A percentile compares a stretch with the other conserved stretches of the same genome.
Conservation (phyloP, 2,329 filamentous ascomycete species). For the Rosellinia necatrix region DNA sequence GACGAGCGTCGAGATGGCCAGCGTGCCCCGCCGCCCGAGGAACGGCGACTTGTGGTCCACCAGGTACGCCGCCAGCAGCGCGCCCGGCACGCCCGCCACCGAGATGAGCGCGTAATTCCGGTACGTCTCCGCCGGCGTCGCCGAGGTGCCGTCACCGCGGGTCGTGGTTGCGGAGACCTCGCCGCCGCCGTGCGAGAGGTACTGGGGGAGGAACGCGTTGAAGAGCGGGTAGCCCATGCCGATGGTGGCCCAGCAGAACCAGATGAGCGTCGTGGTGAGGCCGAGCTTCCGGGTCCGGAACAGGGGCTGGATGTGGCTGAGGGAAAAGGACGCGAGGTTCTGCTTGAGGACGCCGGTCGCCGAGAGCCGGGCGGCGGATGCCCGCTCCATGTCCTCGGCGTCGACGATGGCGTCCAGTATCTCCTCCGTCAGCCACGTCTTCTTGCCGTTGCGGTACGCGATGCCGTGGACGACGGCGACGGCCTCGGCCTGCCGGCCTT, state of each 20-base stretch:
- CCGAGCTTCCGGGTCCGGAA: slow-evolving; percentile 60
- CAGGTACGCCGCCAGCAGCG: slow-evolving; percentile 72
- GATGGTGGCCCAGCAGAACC: slow-evolving; percentile 82
- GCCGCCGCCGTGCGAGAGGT: slow-evolving; percentile 65
- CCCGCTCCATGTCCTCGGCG: slow-evolving; percentile 39
- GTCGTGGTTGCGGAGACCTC: slow-evolving; percentile 42
- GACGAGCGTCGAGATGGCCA: slow-evolving; percentile 68
- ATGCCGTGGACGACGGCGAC: slow-evolving; percentile 81
- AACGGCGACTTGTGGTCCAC: slow-evolving; percentile 67
- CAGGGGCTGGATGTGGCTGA: slow-evolving; percentile 68
- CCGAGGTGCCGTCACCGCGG: slow-evolving; percentile 34
- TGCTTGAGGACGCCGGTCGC: slow-evolving; percentile 54
- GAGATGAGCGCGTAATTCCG: slow-evolving; percentile 84
- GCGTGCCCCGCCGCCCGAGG: slow-evolving; percentile 72
- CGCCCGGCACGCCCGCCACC: slow-evolving; percentile 76
- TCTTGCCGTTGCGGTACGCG: slow-evolving; percentile 70
- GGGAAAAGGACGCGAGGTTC: slow-evolving; percentile 69
- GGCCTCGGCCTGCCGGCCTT: slow-evolving; percentile 77
- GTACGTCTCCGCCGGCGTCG: slow-evolving; percentile 59
- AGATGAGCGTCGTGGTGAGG: slow-evolving; percentile 61
- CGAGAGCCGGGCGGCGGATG: slow-evolving; percentile 35
- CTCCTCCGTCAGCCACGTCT: slow-evolving; percentile 78
- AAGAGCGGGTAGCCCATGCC: slow-evolving; percentile 88
- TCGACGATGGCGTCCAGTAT: slow-evolving; percentile 63
- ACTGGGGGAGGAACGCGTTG: slow-evolving; percentile 89